Evolutionary conservation across 2,329 filamentous ascomycete species (phyloP), one percentile per base, ranked within the genome.

Genomic region (Monosporascus sp.): DNA sequence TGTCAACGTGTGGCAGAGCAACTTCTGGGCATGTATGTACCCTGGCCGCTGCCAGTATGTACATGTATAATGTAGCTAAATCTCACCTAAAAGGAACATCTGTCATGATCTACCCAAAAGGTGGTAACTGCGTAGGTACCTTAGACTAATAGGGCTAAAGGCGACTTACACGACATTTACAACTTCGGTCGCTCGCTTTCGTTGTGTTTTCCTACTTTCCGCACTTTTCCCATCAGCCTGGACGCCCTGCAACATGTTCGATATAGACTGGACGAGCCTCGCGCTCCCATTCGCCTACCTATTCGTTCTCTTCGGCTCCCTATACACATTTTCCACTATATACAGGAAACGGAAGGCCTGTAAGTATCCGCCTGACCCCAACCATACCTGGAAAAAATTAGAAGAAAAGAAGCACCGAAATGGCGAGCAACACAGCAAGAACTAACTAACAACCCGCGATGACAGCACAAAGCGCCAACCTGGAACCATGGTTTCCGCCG

Each of bases 401-500:
- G 9, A 24, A 15, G 20, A 24, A 14, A 25, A 5, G 41, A 15
- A 25, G 18, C 14, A 15, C 43, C 31, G 31, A 14, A 46, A 43
- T 17, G 41, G 14, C 31, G n/a, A 46, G 44, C 52, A 54, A 50
- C 18, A 31, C 51, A 18, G n/a, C 50, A 39, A 4, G 31, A 38
- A 49, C 22, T 50, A 7, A 52, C 52, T 54, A 64, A 54, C 62
- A 54, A 51, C 22, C 27, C 24, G 2, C 41, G 38, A 41, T 52
- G 5, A 52, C 60, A 91, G 88, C 78, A 60, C 85, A 90, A 75
- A 88, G 88, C 64, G 87, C 90, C 51, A 90, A 89, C 62, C 85
- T 99, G 57, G 90, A 89, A 61, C 91, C 93, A 62, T 99, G 94
- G 93, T 99, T 99, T 73, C 86, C 87, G 24, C 82, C 88, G 50